Evolutionary conservation across 225 moss, liverwort and hornwort species (phyloP).

Genomic region (Thuidium tamariscinum): DNA sequence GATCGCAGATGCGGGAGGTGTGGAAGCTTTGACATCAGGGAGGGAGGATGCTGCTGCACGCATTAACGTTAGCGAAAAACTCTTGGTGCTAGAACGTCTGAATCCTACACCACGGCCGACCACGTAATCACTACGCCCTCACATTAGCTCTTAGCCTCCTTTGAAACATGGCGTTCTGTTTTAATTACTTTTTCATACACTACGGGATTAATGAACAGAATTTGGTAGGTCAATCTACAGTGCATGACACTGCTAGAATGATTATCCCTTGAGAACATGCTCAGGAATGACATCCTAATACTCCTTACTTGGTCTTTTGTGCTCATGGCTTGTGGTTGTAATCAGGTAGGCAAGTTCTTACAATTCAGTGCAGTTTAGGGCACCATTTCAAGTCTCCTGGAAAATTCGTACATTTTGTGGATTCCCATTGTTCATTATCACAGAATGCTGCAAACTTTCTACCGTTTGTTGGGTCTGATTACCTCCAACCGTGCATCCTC

Average conservation of each 20-base stretch:
- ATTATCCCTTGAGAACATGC: neutral
- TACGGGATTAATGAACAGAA: neutral
- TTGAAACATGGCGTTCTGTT: neutral
- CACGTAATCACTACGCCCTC: slow-evolving; percentile 12
- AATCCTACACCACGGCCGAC: slow-evolving; percentile 54
- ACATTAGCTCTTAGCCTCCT: neutral
- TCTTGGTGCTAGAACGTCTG: slow-evolving; percentile 40
- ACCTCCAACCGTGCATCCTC: neutral
- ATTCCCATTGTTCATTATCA: neutral
- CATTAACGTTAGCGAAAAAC: slow-evolving; percentile 29
- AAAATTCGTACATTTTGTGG: neutral
- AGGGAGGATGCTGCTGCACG: slow-evolving; percentile 32
- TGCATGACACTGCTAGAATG: neutral
- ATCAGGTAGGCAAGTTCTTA: neutral
- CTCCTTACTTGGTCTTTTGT: neutral
- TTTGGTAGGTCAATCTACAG: neutral
- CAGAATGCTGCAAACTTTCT: neutral
- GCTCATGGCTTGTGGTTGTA: neutral
- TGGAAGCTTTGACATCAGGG: slow-evolving; percentile 41
- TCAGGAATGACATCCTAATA: neutral
- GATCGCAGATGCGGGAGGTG: slow-evolving; percentile 85
- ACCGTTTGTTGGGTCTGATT: neutral
- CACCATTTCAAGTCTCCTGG: neutral
- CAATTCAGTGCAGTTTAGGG: neutral
- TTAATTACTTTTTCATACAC: neutral